Evolutionary conservation across 345 rosid species (phyloP).

Genomic region (Turnera subulata): DNA sequence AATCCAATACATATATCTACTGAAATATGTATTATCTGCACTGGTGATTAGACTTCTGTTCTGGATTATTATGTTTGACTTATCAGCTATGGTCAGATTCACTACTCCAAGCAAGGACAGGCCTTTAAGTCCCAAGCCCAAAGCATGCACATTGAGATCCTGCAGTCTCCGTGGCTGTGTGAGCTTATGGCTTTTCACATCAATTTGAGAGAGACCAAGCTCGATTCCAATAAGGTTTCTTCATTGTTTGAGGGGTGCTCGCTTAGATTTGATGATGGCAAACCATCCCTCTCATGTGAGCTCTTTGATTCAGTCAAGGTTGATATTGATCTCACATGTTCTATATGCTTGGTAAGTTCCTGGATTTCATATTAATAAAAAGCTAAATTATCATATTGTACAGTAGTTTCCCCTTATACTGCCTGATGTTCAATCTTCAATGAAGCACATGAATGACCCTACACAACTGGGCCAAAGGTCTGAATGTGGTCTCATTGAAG

Average conservation of each 20-base stretch:
- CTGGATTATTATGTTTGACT: too few species aligned
- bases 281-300: slow-evolving; percentile 71
- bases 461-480: too few species aligned
- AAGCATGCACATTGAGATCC: slow-evolving; percentile 82
- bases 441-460: too few species aligned
- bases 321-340: slow-evolving; percentile 83
- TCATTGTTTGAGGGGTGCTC: slow-evolving; percentile 66
- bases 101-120: slow-evolving; percentile 90
- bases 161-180: slow-evolving; percentile 92
- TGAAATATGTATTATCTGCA: not conserved
- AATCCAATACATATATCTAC: not conserved
- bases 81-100: slow-evolving; percentile 43
- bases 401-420: too few species aligned
- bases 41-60: too few species aligned
- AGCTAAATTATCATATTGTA: not conserved
- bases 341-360: slow-evolving; percentile 86
- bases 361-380: not conserved
- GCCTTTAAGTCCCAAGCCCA: slow-evolving; percentile 81
- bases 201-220: slow-evolving; percentile 60
- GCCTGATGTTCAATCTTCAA: too few species aligned
- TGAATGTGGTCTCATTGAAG: too few species aligned
- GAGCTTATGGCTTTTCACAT: slow-evolving; percentile 92
- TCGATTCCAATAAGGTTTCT: slow-evolving; percentile 36
- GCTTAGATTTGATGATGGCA: slow-evolving; percentile 52
- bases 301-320: slow-evolving; percentile 75